phyloP scores from a whole-genome alignment of 73 alveolate genomes.

The Stentor coeruleus region DNA sequence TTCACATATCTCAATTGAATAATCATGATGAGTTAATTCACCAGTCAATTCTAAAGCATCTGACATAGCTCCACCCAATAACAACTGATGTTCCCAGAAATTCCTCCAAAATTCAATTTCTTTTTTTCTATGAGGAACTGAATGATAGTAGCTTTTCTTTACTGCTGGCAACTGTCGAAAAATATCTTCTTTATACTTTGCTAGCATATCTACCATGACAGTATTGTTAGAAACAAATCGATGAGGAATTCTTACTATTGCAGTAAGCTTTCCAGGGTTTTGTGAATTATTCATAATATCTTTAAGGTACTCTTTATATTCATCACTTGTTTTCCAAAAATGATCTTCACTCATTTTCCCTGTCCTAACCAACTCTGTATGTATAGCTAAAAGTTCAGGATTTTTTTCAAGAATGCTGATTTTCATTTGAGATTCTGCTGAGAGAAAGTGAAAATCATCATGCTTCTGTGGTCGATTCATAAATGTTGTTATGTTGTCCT shows the following conservation, averaged over 20 bases:
- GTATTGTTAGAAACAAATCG: background rate
- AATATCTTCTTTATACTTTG: background rate
- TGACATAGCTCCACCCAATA: slow-evolving; percentile 8
- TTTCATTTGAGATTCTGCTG: slow-evolving; percentile 2
- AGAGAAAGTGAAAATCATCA: background rate
- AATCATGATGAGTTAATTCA: background rate
- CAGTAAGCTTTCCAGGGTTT: background rate
- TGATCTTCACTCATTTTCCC: slow-evolving; percentile 13
- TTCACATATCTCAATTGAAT: background rate
- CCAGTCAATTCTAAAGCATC: slow-evolving; percentile 2
- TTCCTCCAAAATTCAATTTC: slow-evolving; percentile 19
- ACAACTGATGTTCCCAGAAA: slow-evolving; percentile 20
- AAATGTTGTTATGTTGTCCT: background rate
- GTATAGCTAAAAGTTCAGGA: background rate
- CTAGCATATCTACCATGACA: background rate
- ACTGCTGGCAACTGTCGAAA: slow-evolving; percentile 14
- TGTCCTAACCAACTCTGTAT: background rate
- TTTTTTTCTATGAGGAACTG: slow-evolving; percentile 11
- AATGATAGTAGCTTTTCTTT: background rate
- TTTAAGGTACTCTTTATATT: background rate
- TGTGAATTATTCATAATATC: background rate
- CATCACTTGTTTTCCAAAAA: slow-evolving; percentile 7
- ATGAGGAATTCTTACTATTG: slow-evolving; percentile 10
- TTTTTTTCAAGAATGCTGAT: background rate
- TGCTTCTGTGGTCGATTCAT: background rate